Evolutionary conservation across 257 asterid species (phyloP), one percentile per base, ranked within the genome.

Genomic region (Asclepias syriaca): DNA sequence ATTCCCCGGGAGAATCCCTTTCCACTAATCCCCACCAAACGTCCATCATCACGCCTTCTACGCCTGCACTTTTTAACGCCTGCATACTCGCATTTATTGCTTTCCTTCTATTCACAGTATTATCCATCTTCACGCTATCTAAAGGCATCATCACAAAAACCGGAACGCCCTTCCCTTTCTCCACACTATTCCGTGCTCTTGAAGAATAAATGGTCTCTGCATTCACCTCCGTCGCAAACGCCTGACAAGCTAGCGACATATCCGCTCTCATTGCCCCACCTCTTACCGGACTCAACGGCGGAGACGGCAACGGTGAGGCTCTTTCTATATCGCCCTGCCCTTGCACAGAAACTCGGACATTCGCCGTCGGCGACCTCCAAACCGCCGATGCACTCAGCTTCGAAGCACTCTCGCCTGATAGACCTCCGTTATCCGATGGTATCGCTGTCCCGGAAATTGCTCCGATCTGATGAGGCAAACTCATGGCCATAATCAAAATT

Each of bases 1-100:
- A 95, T 77, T 80, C 85, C 13, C 97, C 94, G 4, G 97, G 92
- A 4, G 73, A 77, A 70, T 90, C 98, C 75, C 86, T 80, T 84
- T 95, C 99, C 63, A 95, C 97, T 82, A 95, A 74, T 8, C 97
- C 97, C 97, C 98, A 95, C 99, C 99, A 95, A 51, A 92, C 97
- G 68, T 95, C 99, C 97, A 95, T 88, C 99, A 95, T 95, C 46
- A 95, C 81, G 84, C 99, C 99, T 66, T 95, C 97, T 53, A 92
- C 99, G 0, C 99, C 98, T 0, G 97, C 92, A 60, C 96, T 95
- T 83, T 90, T 95, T 86, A 95, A 77, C 88, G 98, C 98, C 84
- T 84, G 93, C 78, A 95, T 74, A 77, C 97, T 95, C 66, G 98
- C 98, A 66, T 90, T 91, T 95, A 95, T 90, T 80, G 97, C 99